Conservation (phyloP, 768 basidiomycete species). For the Obba rivulosa region DNA sequence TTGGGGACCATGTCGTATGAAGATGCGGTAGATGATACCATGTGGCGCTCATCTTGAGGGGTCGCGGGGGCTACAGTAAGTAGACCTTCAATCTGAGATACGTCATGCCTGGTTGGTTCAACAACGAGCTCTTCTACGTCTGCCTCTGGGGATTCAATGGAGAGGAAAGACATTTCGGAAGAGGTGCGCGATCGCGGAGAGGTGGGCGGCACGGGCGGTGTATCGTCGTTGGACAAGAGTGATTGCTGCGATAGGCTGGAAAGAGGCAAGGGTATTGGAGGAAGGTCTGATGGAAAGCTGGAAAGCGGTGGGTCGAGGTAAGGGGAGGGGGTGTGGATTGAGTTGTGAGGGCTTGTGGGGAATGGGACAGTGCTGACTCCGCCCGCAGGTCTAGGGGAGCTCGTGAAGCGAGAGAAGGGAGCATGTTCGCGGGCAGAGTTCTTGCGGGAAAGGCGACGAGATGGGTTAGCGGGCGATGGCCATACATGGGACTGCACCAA, state of each 20-base stretch:
- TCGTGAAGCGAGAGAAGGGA: background rate
- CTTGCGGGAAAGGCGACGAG: conserved; percentile 5
- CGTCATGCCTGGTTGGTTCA: background rate
- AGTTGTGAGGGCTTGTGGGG: too few relatives aligned
- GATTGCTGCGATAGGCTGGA: conserved; percentile 5
- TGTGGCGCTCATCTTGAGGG: background rate
- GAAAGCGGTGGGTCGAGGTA: conserved; percentile 11
- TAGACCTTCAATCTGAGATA: background rate
- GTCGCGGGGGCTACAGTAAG: too few relatives aligned
- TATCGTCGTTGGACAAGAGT: conserved; percentile 4
- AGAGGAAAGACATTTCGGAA: background rate
- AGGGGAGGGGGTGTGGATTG: conserved; percentile 1
- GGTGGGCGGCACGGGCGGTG: conserved; percentile 4
- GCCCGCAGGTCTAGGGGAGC: background rate
- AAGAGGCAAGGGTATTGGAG: conserved; percentile 12
- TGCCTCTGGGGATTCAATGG: conserved; percentile 1
- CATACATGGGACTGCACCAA: background rate
- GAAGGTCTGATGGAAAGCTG: conserved; percentile 10
- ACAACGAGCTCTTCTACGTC: background rate
- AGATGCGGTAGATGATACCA: conserved; percentile 3
- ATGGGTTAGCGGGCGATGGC: too few relatives aligned
- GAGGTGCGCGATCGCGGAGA: background rate
- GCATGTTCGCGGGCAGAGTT: too few relatives aligned
- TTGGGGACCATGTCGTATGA: background rate
- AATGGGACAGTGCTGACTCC: background rate